Evolutionary conservation across 306 rosid species (phyloP), one percentile per base, ranked within the genome.

Genomic region (Trifolium fragiferum): DNA sequence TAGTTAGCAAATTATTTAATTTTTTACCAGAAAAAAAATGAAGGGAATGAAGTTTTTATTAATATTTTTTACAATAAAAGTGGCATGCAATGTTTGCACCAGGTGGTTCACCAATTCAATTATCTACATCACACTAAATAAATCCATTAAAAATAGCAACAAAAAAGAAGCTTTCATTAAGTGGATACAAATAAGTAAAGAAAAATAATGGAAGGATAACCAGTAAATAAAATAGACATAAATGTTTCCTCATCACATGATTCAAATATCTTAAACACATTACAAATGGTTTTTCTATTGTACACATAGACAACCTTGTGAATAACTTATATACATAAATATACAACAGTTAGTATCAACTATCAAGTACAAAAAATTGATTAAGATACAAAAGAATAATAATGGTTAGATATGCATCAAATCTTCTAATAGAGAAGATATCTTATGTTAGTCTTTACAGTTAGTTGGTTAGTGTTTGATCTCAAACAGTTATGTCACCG

Each of bases 361-460:
- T 64, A 72, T 57, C 30, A 21, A 21, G 47, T 59, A 72, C 61
- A 86, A 77, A 32, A 54, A 76, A 47, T 32, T 50, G 16, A 70
- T 38, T 53, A 71, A 35, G 76, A 75, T 72, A 68, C 72, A 70
- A 64, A 74, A 82, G 79, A 73, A 73, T 66, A 16, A 75, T 8
- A 66, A 38, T 7, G 62, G 68, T 58, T 23, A 25, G 68, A 70
- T 66, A 73, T 32, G 16, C 59, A 69, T 73, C 70, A 74, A 75
- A 60, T 53, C 66, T 40, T 5, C 83, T 74, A 37, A 5, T 54
- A 63, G 51, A 68, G 35, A 74, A 76, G 70, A 71, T 69, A 43
- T 58, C 70, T 72, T 63, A 37, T 54, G 90, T 84, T 77, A 81
- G 82, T 63, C 86, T 80, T 40, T 83, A 81, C 84, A 82, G 66